phyloP scores from a whole-genome alignment of 371 early-diverging fungal genomes.

The Syncephalastrum sp. region DNA sequence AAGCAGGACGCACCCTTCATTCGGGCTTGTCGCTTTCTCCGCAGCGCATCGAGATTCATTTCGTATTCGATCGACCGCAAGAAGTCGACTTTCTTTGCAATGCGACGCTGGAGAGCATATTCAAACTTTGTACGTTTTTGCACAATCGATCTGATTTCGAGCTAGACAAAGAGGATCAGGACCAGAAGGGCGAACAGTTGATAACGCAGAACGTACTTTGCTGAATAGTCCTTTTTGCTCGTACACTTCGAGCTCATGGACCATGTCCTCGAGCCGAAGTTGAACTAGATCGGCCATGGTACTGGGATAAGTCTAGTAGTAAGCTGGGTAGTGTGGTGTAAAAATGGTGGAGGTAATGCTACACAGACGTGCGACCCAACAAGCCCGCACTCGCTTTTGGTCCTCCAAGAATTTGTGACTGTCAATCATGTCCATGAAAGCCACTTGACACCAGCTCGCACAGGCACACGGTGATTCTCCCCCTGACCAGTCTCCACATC shows the following conservation, averaged over 20 bases:
- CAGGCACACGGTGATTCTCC: no score
- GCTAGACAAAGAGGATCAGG: conserved; percentile 31
- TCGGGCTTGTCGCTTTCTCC: conserved; percentile 79
- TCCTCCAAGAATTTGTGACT: no score
- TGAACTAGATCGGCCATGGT: conserved; percentile 90
- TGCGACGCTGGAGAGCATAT: conserved; percentile 80
- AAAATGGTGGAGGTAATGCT: no score
- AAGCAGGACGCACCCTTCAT: conserved; percentile 22
- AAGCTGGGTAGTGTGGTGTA: no score
- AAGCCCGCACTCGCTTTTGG: no score
- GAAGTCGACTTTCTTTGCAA: conserved; percentile 75
- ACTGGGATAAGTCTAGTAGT: not conserved
- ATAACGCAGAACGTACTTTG: conserved; percentile 39
- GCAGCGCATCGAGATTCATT: conserved; percentile 81
- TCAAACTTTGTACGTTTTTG: conserved; percentile 89
- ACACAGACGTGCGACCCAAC: no score
- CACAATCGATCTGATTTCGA: conserved; percentile 84
- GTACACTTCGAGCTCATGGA: conserved; percentile 90
- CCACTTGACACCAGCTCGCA: no score
- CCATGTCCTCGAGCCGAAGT: conserved; percentile 89
- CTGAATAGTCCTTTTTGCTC: conserved; percentile 78
- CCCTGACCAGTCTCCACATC: no score
- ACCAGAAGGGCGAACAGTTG: not conserved
- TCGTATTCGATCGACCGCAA: conserved; percentile 93
- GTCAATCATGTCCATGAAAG: no score